These are phyloP conservation scores for Yarrowia bubula DNA, from an alignment of 805 yeast species.

Conservation along the genomic window DNA sequence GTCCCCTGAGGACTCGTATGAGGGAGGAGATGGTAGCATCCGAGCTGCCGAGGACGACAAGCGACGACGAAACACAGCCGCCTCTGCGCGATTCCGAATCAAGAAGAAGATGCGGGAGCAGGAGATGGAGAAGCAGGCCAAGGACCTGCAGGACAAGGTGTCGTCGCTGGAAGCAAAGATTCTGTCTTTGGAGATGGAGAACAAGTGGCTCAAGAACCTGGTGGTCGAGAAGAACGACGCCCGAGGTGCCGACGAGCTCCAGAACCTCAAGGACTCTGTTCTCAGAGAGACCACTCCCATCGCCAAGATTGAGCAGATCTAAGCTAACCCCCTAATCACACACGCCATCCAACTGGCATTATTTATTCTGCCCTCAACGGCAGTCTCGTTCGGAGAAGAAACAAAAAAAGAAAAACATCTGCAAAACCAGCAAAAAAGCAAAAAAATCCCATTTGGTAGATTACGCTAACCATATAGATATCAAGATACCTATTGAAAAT, in stretches of 20 bases:
- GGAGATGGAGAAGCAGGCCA: slow-evolving; percentile 76
- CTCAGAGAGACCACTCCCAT: slow-evolving; percentile 26
- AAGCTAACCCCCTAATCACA: not conserved
- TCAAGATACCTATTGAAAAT: not conserved
- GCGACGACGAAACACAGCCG: slow-evolving; percentile 86
- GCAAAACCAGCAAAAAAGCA: not conserved
- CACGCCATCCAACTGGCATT: slow-evolving; percentile 27
- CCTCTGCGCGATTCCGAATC: slow-evolving; percentile 88
- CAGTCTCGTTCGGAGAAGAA: slow-evolving; percentile 27
- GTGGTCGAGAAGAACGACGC: slow-evolving; percentile 68
- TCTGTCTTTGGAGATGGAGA: slow-evolving; percentile 89
- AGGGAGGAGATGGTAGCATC: slow-evolving; percentile 34
- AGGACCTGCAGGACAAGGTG: slow-evolving; percentile 69
- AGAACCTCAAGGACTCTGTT: slow-evolving; percentile 34
- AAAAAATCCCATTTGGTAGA: slow-evolving; percentile 3
- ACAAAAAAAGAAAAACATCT: slow-evolving; percentile 1
- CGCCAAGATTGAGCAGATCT: slow-evolving; percentile 25
- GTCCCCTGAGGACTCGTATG: slow-evolving; percentile 22
- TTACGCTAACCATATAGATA: slow-evolving; percentile 16
- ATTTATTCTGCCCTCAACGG: slow-evolving; percentile 27
- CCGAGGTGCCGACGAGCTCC: slow-evolving; percentile 36
- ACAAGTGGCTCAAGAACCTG: slow-evolving; percentile 74
- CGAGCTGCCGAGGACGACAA: slow-evolving; percentile 58
- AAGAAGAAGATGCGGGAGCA: slow-evolving; percentile 91
- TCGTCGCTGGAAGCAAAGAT: slow-evolving; percentile 66